Evolutionary conservation across 805 yeast genomes (phyloP), one percentile per base, ranked within the genome.

Genomic region (Sugiyamaella boreocaroliniensis): DNA sequence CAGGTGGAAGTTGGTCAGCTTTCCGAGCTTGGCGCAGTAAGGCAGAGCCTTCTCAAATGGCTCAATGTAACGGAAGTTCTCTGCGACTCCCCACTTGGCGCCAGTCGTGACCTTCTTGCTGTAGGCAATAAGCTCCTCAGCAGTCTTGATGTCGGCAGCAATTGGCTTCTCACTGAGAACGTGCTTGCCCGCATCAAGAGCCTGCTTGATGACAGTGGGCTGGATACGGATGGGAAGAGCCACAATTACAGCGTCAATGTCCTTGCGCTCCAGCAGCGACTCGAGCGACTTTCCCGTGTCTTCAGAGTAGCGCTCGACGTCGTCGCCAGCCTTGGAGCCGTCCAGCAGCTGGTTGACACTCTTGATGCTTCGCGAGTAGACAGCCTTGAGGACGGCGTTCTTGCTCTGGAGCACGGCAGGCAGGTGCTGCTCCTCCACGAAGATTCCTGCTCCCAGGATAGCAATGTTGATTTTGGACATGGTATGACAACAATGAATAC

Each of bases 121-220:
- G 47, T 54, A 57, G 4, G 47, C 45, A 34, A 60, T 48, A n/a
- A 60, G 51, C 29, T 51, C 50, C 26, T 48, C 32, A 34, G 62
- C 60, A 18, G 52, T 50, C 4, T 41, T 55, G 29, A 58, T 43
- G 43, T 58, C 62, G 9, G 44, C 47, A n/a, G 64, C 59, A 20
- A 62, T 47, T 6, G 66, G 66, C 54, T 62, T 62, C 53, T 62
- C 66, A 47, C 59, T 57, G 20, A 62, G 51, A 29, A 62, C 64
- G 48, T 62, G 66, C 52, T 62, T 62, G n/a, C 66, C 66, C 22
- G 62, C 61, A 11, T 48, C 19, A 14, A 63, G 49, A 4, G 61
- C 59, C 51, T 51, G 49, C 45, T 49, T 41, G 29, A 63, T 53
- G 40, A 60, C 55, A 4, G 51, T 54, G 10, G 66, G 58, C 53